These are phyloP conservation scores for Ettlia oleoabundans DNA, from an alignment of 139 green algal species.

Conservation along the genomic window DNA sequence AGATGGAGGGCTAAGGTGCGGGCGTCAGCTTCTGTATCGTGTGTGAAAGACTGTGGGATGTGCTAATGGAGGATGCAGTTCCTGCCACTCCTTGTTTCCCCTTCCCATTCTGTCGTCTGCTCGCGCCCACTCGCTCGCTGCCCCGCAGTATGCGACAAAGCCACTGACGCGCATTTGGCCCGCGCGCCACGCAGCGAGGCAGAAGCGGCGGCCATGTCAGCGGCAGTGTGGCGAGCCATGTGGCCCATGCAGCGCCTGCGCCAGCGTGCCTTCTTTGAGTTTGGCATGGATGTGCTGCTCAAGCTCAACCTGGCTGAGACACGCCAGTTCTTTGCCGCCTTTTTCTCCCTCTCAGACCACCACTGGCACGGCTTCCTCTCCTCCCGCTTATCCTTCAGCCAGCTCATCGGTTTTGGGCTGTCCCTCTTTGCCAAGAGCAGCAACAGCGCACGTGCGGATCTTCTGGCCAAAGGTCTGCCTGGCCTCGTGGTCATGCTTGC, in stretches of 20 bases:
- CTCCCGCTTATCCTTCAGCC: conserved; percentile 74
- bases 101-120: background rate
- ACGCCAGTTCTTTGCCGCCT: conserved; percentile 95
- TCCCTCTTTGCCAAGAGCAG: conserved; percentile 80
- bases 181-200: conserved; percentile 51
- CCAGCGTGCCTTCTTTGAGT: conserved; percentile 95
- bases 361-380: conserved; percentile 98
- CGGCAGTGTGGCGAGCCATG: conserved; percentile 80
- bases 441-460: conserved; percentile 72
- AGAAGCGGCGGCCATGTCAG: conserved; percentile 63
- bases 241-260: conserved; percentile 90
- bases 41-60: too few species aligned
- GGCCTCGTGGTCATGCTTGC: conserved; percentile 75
- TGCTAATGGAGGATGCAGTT: too few species aligned
- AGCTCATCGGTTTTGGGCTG: conserved; percentile 91
- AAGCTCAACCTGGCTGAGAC: conserved; percentile 86
- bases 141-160: conserved; percentile 55
- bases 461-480: conserved; percentile 76
- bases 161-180: conserved; percentile 41
- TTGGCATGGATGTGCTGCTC: conserved; percentile 96
- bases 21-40: too few species aligned
- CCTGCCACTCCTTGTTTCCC: background rate
- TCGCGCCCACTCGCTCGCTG: too few species aligned
- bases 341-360: conserved; percentile 91
- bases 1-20: too few species aligned